These are phyloP conservation scores for Trichophaea hybrida DNA, from an alignment of 2,329 filamentous ascomycete species.

Conservation along the genomic window DNA sequence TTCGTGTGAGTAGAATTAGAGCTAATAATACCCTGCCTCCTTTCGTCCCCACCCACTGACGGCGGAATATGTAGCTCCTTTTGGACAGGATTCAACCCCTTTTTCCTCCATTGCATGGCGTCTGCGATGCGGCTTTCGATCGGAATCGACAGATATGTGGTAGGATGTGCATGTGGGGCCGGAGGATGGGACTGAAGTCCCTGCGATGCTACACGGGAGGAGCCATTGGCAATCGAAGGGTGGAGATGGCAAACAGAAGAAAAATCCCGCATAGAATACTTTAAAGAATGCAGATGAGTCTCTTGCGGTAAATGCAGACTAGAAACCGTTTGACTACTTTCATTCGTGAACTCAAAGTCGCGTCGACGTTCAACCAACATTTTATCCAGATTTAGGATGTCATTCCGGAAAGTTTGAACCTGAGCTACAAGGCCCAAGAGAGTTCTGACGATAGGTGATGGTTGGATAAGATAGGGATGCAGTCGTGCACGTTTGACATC, in stretches of 20 bases:
- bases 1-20: conserved; percentile 4
- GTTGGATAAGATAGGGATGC: conserved; percentile 31
- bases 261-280: neutral
- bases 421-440: conserved; percentile 34
- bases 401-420: conserved; percentile 33
- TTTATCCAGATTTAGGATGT: conserved; percentile 36
- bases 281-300: neutral
- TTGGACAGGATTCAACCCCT: conserved; percentile 20
- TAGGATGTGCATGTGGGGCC: too few species aligned
- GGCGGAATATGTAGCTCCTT: conserved; percentile 22
- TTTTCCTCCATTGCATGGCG: conserved; percentile 24
- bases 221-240: too few species aligned
- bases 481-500: conserved; percentile 17
- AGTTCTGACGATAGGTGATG: conserved; percentile 31
- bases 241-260: too few species aligned
- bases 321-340: conserved; percentile 32
- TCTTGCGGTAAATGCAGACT: conserved; percentile 8
- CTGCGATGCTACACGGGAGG: too few species aligned
- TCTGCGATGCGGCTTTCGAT: conserved; percentile 25
- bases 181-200: too few species aligned
- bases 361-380: conserved; percentile 37
- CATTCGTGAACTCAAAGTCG: conserved; percentile 37
- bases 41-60: conserved; percentile 25
- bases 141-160: conserved; percentile 8
- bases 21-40: conserved; percentile 14